A percentile compares a stretch with the other conserved stretches of the same genome.
Conservation (phyloP, 2,329 filamentous ascomycete species). For the Fusarium vanettenii region DNA sequence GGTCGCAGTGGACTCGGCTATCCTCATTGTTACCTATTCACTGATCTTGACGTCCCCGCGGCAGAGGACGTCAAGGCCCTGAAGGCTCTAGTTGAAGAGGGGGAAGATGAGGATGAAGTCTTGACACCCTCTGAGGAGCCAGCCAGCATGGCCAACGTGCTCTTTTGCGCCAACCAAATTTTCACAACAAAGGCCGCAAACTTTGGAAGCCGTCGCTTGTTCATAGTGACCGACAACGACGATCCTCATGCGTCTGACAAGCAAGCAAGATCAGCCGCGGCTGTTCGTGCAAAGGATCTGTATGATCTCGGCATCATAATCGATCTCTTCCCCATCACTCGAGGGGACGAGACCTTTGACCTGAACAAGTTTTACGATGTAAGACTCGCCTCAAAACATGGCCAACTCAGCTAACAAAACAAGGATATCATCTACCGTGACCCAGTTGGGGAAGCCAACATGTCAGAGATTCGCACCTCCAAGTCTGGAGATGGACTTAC, state of each 20-base stretch:
- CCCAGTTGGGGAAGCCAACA: slow-evolving; percentile 73
- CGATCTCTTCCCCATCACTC: slow-evolving; percentile 91
- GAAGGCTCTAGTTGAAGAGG: slow-evolving; percentile 81
- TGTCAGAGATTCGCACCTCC: slow-evolving; percentile 67
- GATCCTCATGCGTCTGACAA: slow-evolving; percentile 82
- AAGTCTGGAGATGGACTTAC: slow-evolving; percentile 81
- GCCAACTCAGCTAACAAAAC: background rate
- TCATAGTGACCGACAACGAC: slow-evolving; percentile 95
- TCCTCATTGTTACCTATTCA: slow-evolving; percentile 92
- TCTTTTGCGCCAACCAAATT: slow-evolving; percentile 96
- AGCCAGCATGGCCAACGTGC: slow-evolving; percentile 85
- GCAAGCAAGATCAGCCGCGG: slow-evolving; percentile 77
- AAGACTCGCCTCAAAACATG: slow-evolving; percentile 42
- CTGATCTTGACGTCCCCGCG: slow-evolving; percentile 87
- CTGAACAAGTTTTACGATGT: slow-evolving; percentile 92
- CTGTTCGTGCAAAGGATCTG: slow-evolving; percentile 90
- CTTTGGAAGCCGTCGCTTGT: slow-evolving; percentile 91
- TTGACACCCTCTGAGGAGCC: slow-evolving; percentile 76
- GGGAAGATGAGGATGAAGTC: slow-evolving; percentile 75
- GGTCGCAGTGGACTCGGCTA: slow-evolving; percentile 73
- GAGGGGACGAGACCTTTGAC: slow-evolving; percentile 78
- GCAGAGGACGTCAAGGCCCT: slow-evolving; percentile 88
- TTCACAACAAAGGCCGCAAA: slow-evolving; percentile 96
- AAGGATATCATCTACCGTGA: slow-evolving; percentile 92
- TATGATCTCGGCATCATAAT: slow-evolving; percentile 94